Evolutionary conservation across 1,139 yeast genomes (phyloP).

Genomic region (Sugiyamaella novakii): DNA sequence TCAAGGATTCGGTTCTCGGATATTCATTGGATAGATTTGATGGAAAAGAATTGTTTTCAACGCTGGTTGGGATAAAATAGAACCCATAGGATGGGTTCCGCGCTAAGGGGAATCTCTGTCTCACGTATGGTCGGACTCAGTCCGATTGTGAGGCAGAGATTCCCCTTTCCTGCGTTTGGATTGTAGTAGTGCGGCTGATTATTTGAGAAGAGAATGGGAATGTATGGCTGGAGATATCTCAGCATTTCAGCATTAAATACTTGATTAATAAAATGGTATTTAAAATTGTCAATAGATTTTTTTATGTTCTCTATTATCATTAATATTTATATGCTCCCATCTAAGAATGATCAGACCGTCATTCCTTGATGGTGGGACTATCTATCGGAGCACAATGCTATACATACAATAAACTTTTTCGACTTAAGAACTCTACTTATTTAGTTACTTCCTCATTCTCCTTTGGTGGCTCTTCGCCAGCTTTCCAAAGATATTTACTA

Average conservation of each 20-base stretch:
- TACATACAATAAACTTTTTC: too few relatives aligned
- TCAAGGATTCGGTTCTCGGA: conserved; percentile 8
- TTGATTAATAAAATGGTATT: too few relatives aligned
- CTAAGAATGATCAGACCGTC: too few relatives aligned
- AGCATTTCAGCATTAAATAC: too few relatives aligned
- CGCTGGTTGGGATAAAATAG: conserved; percentile 4
- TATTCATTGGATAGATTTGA: conserved; percentile 4
- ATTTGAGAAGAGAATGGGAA: neutral
- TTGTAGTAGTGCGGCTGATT: conserved; percentile 7
- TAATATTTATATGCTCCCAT: too few relatives aligned
- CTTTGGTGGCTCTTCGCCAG: conserved; percentile 4
- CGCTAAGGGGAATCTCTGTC: conserved; percentile 16
- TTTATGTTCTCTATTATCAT: neutral
- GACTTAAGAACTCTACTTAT: too few relatives aligned
- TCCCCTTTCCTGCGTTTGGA: conserved; percentile 16
- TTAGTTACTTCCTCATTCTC: too few relatives aligned
- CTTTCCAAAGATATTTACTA: conserved; percentile 19
- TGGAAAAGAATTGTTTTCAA: neutral
- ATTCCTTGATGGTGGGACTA: too few relatives aligned
- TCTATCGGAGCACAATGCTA: too few relatives aligned
- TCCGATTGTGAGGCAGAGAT: conserved; percentile 14
- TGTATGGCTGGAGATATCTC: too few relatives aligned
- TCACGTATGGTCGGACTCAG: conserved; percentile 9
- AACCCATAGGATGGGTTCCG: conserved; percentile 14
- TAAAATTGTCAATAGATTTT: neutral